A percentile compares a stretch with the other conserved stretches of the same genome.
Evolutionary conservation across 768 basidiomycete genomes (phyloP).

Genomic region (Hericium coralloides): DNA sequence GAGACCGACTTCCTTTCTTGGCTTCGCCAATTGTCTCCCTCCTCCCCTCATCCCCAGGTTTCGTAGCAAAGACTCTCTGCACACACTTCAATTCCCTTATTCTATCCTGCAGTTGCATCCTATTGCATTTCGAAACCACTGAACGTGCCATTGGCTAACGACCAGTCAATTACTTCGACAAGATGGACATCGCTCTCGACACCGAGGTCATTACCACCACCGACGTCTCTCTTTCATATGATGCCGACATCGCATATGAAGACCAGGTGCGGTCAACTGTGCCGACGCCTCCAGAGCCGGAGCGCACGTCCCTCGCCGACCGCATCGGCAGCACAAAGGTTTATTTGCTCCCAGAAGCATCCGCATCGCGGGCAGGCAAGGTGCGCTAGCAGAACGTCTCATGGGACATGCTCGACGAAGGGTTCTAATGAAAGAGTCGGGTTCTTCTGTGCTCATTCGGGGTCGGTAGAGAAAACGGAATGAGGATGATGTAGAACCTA

Average conservation of each 20-base stretch:
- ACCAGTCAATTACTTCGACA: neutral
- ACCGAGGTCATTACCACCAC: neutral
- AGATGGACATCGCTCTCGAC: neutral
- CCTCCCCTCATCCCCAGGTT: neutral
- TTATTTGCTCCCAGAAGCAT: constrained; percentile 67
- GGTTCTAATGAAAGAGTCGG: constrained; percentile 33
- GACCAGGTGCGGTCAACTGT: constrained; percentile 34
- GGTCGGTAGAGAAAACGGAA: constrained; percentile 39
- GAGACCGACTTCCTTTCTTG: neutral
- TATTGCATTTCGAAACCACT: too few relatives aligned
- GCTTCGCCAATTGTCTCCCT: neutral
- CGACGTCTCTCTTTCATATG: constrained; percentile 37
- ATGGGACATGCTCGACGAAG: constrained; percentile 26
- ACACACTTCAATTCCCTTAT: too few relatives aligned
- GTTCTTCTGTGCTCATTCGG: constrained; percentile 2
- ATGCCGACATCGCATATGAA: constrained; percentile 48
- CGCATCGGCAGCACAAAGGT: constrained; percentile 69
- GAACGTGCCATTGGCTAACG: neutral
- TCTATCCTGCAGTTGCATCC: too few relatives aligned
- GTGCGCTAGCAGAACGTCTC: constrained; percentile 47
- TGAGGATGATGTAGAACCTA: constrained; percentile 28
- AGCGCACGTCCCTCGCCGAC: constrained; percentile 35
- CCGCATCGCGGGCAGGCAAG: constrained; percentile 55
- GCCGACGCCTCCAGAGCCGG: constrained; percentile 5
- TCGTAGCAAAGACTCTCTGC: too few relatives aligned